Conservation (phyloP, 495 filamentous ascomycete species). For the Tuber magnatum region DNA sequence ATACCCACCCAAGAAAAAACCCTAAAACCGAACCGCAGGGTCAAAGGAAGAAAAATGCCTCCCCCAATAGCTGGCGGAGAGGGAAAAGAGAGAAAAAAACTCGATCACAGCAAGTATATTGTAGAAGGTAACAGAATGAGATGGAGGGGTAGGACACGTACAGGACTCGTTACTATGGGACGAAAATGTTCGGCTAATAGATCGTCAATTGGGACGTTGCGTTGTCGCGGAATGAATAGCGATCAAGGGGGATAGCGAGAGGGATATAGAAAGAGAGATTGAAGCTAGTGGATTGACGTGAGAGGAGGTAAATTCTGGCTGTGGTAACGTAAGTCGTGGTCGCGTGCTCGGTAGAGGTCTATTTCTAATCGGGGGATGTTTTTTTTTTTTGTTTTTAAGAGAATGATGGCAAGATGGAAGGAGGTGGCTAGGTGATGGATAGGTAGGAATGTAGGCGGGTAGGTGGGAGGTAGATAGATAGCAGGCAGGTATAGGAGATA, state of each 20-base stretch:
- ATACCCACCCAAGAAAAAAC: slow-evolving; percentile 25
- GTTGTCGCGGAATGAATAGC: neutral
- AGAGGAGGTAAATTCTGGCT: slow-evolving; percentile 12
- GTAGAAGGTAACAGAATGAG: neutral
- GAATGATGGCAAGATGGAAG: slow-evolving; percentile 6
- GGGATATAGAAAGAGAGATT: slow-evolving; percentile 6
- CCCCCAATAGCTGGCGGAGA: slow-evolving; percentile 12
- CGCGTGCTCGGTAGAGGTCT: slow-evolving; percentile 12
- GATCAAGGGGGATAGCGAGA: neutral
- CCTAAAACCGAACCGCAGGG: slow-evolving; percentile 14
- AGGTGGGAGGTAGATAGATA: slow-evolving; percentile 1
- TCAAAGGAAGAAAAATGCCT: slow-evolving; percentile 10
- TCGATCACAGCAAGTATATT: neutral
- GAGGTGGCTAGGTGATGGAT: slow-evolving; percentile 11
- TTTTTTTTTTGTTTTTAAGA: neutral
- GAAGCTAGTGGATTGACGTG: slow-evolving; percentile 14
- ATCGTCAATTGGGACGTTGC: slow-evolving; percentile 4
- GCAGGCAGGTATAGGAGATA: slow-evolving; percentile 7
- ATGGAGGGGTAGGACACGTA: neutral
- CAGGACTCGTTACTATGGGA: neutral
- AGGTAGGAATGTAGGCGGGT: neutral
- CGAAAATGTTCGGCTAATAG: slow-evolving; percentile 16
- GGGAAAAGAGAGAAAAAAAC: neutral
- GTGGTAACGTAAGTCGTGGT: slow-evolving; percentile 16
- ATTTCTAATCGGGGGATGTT: neutral